Evolutionary conservation across 371 early-diverging fungal genomes (phyloP), one percentile per base, ranked within the genome.

Genomic region (Rhizopus arrhizus): DNA sequence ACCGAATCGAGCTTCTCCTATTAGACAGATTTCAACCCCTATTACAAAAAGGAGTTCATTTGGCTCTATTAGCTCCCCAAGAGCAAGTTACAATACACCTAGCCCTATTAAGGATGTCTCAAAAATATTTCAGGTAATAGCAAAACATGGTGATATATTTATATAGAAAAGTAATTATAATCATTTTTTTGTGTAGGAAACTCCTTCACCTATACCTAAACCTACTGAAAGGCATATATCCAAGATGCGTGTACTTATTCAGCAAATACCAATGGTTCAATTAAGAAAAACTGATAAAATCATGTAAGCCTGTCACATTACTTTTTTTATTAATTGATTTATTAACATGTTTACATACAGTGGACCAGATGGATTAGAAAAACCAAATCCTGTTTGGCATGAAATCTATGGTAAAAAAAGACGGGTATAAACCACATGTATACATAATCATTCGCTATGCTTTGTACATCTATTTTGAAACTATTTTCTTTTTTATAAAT

Each of bases 171-270:
- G 15, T 5, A 32, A 52, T 53, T 7, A 43, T 4, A n/a, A 12
- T 11, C 33, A 16, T 3, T 11, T 16, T 40, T 29, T 22, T 38
- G 12, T 48, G 4, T 36, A 47, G 46, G 13, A 16, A 13, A 16
- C 35, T 13, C 43, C 45, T 32, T 32, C 16, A 10, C 53, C 53
- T 52, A 52, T 38, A 35, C 22, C 40, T 61, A 42, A 57, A 29
- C 66, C 66, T 11, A 66, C 38, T 5, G 58, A 58, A 0, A 52
- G 36, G 36, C 66, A 66, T 36, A 66, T 61, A 31, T 52, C 56
- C 22, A 66, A 52, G 35, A 66, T 66, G 66, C 47, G 61, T n/a
- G 53, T 53, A 32, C 22, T 66, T 38, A 58, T 66, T 41, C 46
- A 61, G 9, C 43, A 46, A 5, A 56, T 66, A 46, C 66, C 66